Percentiles rank a stretch among this genome's conserved stretches.
Conservation (phyloP, 345 rosid species). For the Chamaenerion angustifolium region DNA sequence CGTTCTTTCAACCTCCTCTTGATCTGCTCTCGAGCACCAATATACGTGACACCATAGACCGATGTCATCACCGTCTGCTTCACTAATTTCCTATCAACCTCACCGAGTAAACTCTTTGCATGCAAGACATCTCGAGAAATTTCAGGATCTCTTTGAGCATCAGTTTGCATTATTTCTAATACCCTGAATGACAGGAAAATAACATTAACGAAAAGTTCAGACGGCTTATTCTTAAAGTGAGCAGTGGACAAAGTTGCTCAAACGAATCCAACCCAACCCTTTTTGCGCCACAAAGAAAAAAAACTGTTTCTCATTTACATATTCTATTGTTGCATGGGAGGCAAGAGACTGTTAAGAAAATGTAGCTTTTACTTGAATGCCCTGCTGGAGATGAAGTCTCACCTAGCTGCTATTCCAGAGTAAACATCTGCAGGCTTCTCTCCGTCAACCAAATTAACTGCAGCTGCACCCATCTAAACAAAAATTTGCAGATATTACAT, state of each 20-base stretch:
- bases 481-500: neutral
- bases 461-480: slow-evolving; percentile 83
- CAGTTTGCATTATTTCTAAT: slow-evolving; percentile 56
- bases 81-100: slow-evolving; percentile 97
- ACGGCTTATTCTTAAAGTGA: too few species aligned
- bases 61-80: slow-evolving; percentile 99
- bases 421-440: slow-evolving; percentile 94
- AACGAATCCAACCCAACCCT: too few species aligned
- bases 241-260: too few species aligned
- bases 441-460: slow-evolving; percentile 83
- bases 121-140: slow-evolving; percentile 50
- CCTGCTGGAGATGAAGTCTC: neutral
- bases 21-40: slow-evolving; percentile 96
- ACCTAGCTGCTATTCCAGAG: slow-evolving; percentile 83
- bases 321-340: too few species aligned
- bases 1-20: slow-evolving; percentile 91
- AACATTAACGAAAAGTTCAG: too few species aligned
- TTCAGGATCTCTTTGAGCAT: slow-evolving; percentile 72
- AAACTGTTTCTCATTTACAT: too few species aligned
- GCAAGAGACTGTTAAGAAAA: too few species aligned
- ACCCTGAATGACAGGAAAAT: slow-evolving; percentile 29
- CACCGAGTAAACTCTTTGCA: slow-evolving; percentile 47
- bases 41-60: slow-evolving; percentile 91
- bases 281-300: too few species aligned
- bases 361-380: too few species aligned